phyloP scores from a whole-genome alignment of 1,284 basidiomycete genomes.

The Cryptococcus depauperatus region DNA sequence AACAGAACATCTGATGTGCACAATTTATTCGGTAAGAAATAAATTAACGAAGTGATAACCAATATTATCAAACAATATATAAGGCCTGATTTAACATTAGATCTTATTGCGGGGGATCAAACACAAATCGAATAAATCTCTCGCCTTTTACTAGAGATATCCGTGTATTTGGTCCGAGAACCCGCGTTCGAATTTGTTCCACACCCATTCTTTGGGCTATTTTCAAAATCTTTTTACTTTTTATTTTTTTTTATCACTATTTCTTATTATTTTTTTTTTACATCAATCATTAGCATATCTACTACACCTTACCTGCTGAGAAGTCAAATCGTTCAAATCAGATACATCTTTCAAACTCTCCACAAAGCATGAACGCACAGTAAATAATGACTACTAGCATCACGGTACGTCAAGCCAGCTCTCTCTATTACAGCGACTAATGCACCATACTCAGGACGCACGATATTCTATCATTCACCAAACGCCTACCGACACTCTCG shows the following conservation, averaged over 20 bases:
- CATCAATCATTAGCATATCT: background rate
- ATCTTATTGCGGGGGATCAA: constrained; percentile 10
- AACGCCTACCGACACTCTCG: constrained; percentile 25
- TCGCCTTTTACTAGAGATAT: constrained; percentile 24
- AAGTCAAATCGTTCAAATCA: background rate
- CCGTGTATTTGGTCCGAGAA: constrained; percentile 16
- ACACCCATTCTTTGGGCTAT: constrained; percentile 10
- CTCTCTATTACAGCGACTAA: background rate
- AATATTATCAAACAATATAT: too few species aligned
- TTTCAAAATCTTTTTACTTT: constrained; percentile 6
- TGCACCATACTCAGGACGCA: constrained; percentile 28
- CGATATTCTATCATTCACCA: constrained; percentile 40
- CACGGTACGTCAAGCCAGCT: constrained; percentile 11
- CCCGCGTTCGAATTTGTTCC: constrained; percentile 21
- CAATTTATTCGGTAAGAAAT: too few species aligned
- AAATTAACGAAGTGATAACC: too few species aligned
- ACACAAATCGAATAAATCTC: constrained; percentile 16
- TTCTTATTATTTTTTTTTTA: background rate
- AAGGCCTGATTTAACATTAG: too few species aligned
- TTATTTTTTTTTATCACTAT: background rate
- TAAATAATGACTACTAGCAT: constrained; percentile 15
- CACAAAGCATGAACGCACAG: background rate
- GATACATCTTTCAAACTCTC: background rate
- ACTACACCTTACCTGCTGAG: background rate
- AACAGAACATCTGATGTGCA: too few species aligned